Evolutionary conservation across 441 rosid species (phyloP), one percentile per base, ranked within the genome.

Genomic region (Pelargonium myrrhifolium): DNA sequence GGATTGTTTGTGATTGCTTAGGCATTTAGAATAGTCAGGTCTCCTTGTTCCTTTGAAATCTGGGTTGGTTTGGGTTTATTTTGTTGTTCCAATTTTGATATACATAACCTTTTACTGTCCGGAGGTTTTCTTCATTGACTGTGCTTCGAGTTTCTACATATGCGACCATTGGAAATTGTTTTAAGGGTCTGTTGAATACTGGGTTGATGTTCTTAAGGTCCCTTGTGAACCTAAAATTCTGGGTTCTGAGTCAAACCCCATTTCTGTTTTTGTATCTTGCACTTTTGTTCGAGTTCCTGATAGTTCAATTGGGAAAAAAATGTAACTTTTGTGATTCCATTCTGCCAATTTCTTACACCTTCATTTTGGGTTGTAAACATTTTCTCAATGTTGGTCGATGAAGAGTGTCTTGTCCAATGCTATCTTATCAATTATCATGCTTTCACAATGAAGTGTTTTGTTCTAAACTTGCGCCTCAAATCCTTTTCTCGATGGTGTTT

Each of bases 31-130:
- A 65, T 47, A 63, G 53, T 15, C 51, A 14, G n/a, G 35, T 71
- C 66, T 74, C 55, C 70, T 67, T 67, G 56, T 18, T 71, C 62
- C 59, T 69, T 70, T 69, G 63, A 56, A 60, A 18, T 67, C 51
- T 72, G 64, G 66, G 21, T 61, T 69, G 77, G 62, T 68, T 79
- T 76, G 74, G 55, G 59, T 66, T 79, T 74, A 63, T 68, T 66
- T 55, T 64, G 72, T 31, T 1, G 62, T 68, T 72, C 31, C 21
- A 42, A 12, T 15, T 28, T 49, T 21, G 17, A 18, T 21, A 18
- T 24, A 47, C 28, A 11, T 65, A 56, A 63, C 49, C 40, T 74
- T 62, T 42, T 40, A 61, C 15, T 15, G 55, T 74, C 66, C 55
- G 28, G 3, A 40, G 49, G 74, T 26, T 69, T 76, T 43, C 67